Conservation (phyloP, 2,329 filamentous ascomycete species). For the Corniculantispora saksenae region DNA sequence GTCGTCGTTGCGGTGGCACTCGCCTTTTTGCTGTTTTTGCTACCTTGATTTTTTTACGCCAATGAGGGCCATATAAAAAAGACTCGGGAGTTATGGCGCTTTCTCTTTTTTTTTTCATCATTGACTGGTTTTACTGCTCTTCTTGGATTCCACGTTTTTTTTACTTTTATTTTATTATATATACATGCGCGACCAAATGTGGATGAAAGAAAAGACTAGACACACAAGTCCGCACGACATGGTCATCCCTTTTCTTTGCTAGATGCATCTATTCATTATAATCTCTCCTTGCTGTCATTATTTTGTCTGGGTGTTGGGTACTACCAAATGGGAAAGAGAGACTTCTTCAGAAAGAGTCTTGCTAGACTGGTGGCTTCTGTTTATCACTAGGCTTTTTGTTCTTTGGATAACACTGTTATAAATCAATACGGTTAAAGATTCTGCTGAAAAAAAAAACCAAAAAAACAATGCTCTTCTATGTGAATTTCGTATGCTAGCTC, state of each 20-base stretch:
- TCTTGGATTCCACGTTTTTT: neutral
- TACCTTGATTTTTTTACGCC: neutral
- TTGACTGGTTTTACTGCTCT: neutral
- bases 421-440: neutral
- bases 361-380: too few species aligned
- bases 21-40: neutral
- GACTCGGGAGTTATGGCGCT: slow-evolving; percentile 8
- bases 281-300: neutral
- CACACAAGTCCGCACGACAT: neutral
- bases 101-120: neutral
- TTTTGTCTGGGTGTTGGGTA: slow-evolving; percentile 2
- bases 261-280: slow-evolving; percentile 6
- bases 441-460: neutral
- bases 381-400: neutral
- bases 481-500: slow-evolving; percentile 2
- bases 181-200: neutral
- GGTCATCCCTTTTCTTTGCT: neutral
- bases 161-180: slow-evolving; percentile 1
- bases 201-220: neutral
- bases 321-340: too few species aligned
- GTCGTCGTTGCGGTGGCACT: neutral
- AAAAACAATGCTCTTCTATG: neutral
- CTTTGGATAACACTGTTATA: neutral
- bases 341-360: too few species aligned
- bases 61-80: slow-evolving; percentile 1